These are phyloP conservation scores for Hyaloscypha finlandica DNA, from an alignment of 495 filamentous ascomycete genomes.

Conservation along the genomic window DNA sequence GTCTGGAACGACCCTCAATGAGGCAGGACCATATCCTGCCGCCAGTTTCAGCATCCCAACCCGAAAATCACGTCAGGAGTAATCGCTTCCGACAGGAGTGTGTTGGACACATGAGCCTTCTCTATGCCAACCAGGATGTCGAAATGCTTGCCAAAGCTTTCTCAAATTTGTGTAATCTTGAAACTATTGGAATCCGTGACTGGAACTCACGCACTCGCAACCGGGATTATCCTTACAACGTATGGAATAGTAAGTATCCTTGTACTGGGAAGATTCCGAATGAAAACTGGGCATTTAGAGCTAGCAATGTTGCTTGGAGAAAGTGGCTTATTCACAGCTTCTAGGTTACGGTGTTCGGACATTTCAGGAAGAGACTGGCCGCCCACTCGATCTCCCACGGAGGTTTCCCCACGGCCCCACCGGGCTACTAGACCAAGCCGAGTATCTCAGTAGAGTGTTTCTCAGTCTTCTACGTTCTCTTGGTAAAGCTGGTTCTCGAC, in stretches of 20 bases:
- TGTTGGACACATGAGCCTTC: conserved; percentile 29
- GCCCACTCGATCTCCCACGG: background rate
- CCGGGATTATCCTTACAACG: conserved; percentile 29
- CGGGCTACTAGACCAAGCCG: conserved; percentile 1
- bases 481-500: conserved; percentile 35
- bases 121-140: conserved; percentile 40
- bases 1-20: conserved; percentile 36
- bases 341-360: conserved; percentile 18
- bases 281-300: no score
- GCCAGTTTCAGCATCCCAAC: background rate
- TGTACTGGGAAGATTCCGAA: background rate
- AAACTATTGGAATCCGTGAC: conserved; percentile 51
- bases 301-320: no score
- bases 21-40: conserved; percentile 1
- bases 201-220: conserved; percentile 39
- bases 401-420: background rate
- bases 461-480: conserved; percentile 38
- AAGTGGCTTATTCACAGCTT: conserved; percentile 14
- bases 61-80: background rate
- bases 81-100: conserved; percentile 12
- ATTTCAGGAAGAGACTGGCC: conserved; percentile 13
- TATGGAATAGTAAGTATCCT: conserved; percentile 32
- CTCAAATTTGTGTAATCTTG: conserved; percentile 45
- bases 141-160: conserved; percentile 55
- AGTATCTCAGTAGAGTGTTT: conserved; percentile 32